Base-by-base conservation (phyloP, 1,284 basidiomycete species). In the Butyriboletus appendiculatus region DNA sequence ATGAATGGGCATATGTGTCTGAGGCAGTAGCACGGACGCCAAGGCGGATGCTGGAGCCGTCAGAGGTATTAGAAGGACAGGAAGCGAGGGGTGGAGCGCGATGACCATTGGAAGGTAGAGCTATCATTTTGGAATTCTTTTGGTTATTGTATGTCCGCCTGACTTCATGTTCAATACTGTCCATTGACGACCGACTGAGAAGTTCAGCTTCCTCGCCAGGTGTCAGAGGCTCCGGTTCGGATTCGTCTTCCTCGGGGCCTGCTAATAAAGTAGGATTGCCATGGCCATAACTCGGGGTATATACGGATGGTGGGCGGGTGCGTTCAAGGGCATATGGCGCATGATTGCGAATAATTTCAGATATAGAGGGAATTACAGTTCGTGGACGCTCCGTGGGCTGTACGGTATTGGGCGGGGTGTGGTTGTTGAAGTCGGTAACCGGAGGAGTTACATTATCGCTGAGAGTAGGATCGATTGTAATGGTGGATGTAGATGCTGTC, bases 111-210 rank as follows among this genome's bases (percentile, higher is more conserved):
- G 33, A 33, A 72, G 75, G 45, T 73, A 65, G 35, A 62, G 70
- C 61, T 51, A 68, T 61, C 48, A 76, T 57, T 58, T 76, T 76
- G 28, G 80, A 74, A 53, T 75, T 73, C 45, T 70, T 76, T 65
- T 89, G 85, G 47, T 79, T 81, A 54, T 80, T 81, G 54, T 90
- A 74, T 12, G 86, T 88, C 55, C 75, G 81, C 57, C 80, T 81
- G 28, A 90, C 83, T 75, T 93, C 90, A 59, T 91, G 86, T 20
- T 89, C 87, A 32, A 92, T 84, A 54, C 89, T 92, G 69, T 93
- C 90, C 53, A 92, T 82, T 11, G 90, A 92, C 18, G 90, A 91
- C 22, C 90, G 82, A 42, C 86, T 85, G 39, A 88, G 59, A 37
- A 86, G 62, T 45, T 88, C 86, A 3, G 74, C 74, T 56, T 87